Conservation (phyloP, 1,284 basidiomycete genomes). For the Cutaneotrichosporon dermatis region DNA sequence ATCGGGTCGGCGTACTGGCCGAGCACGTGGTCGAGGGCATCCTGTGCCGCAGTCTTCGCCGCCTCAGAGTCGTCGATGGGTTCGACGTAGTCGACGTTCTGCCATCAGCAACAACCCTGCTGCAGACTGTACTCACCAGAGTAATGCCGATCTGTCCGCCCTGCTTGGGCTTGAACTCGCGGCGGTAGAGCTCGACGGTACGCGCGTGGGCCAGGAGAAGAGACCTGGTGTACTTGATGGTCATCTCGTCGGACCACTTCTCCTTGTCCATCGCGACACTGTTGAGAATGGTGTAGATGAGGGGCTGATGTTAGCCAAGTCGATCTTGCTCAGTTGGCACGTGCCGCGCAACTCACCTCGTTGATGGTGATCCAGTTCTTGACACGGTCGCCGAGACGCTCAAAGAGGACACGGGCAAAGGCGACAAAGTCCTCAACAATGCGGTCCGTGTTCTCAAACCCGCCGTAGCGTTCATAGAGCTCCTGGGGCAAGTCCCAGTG, state of each 20-base stretch:
- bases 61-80: conserved; percentile 24
- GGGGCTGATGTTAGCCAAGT: conserved; percentile 2
- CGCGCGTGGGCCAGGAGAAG: conserved; percentile 28
- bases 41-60: conserved; percentile 19
- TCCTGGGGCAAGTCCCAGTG: conserved; percentile 67
- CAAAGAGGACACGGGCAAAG: conserved; percentile 65
- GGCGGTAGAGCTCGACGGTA: conserved; percentile 28
- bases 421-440: conserved; percentile 58
- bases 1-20: conserved; percentile 30
- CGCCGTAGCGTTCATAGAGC: conserved; percentile 64
- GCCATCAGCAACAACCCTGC: no score
- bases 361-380: conserved; percentile 59
- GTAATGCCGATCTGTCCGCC: conserved; percentile 30
- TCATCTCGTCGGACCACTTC: conserved; percentile 8
- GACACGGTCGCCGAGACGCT: conserved; percentile 66
- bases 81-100: conserved; percentile 30
- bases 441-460: conserved; percentile 52
- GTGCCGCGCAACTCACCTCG: conserved; percentile 18
- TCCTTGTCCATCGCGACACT: conserved; percentile 3
- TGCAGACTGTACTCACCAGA: conserved; percentile 1
- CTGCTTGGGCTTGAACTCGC: conserved; percentile 20
- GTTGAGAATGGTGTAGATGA: conserved; percentile 21
- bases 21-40: conserved; percentile 11
- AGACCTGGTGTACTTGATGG: conserved; percentile 5
- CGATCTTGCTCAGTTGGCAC: no score